Base-by-base conservation (phyloP, 768 basidiomycete genomes). In the Epithele typhae region DNA sequence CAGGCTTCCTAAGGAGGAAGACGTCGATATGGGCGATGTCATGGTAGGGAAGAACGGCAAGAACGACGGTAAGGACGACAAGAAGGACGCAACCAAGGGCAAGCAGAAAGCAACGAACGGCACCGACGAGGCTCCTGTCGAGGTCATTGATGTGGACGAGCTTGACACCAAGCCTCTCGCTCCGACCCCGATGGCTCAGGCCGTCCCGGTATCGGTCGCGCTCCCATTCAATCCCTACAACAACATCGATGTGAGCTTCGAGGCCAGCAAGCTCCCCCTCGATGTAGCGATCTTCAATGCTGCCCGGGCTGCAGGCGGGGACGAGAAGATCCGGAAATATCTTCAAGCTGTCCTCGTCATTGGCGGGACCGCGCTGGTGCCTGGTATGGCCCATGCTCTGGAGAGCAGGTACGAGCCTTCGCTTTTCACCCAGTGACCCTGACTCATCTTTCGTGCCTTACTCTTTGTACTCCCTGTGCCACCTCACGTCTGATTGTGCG, bases 211-310 rank as follows among this genome's bases (percentile, higher is more conserved):
- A 12, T 60, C 65, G 18, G 57, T 59, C 9, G 59, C 47, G 11
- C 57, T 60, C 10, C 58, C 46, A 11, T 52, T 46, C 18, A 46
- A 64, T 40, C 68, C 72, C 23, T 59, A 53, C 59, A 68, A 47
- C 19, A 70, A 77, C 6, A 83, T 92, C 59, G 92, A 95, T 62
- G 78, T 94, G 3, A 76, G 75, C 45, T 83, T 80, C 57, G 92
- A 94, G 67, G 87, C 92, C 17, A 84, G 85, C 65, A 94, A 93
- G 63, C 72, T 94, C 33, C 92, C 94, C 1, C 70, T 96, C 45
- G 93, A 96, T 59, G 86, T 94, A 9, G 93, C 92, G 7, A 88
- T 96, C 50, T 90, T 90, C 68, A 93, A 95, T 61, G 88, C 91
- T 55, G 80, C 91, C 8, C 76, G 91, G n/a, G 85, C 89, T 1